Evolutionary conservation across 2,329 filamentous ascomycete genomes (phyloP).

Genomic region (Thyridium curvatum): DNA sequence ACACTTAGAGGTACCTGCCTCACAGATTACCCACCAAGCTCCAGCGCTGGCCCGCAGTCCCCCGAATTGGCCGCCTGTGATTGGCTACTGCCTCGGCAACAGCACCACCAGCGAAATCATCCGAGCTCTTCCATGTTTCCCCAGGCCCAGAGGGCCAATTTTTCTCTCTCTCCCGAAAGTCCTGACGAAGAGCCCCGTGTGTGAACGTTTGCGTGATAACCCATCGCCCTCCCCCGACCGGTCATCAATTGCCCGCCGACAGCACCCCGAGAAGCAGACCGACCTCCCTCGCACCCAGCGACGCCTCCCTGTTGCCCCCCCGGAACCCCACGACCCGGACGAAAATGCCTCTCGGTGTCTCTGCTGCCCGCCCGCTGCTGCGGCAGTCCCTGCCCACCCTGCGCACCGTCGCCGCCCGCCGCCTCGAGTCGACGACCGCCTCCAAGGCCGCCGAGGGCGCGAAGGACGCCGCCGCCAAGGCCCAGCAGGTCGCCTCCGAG

Average conservation of each 20-base stretch:
- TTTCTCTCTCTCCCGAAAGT: constrained; percentile 14
- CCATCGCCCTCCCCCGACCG: background rate
- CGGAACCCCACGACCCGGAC: background rate
- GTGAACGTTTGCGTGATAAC: constrained; percentile 10
- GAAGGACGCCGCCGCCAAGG: constrained; percentile 35
- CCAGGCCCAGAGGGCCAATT: constrained; percentile 3
- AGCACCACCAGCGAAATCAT: constrained; percentile 19
- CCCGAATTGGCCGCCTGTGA: constrained; percentile 10
- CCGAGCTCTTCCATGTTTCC: constrained; percentile 19
- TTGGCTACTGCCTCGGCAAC: constrained; percentile 7
- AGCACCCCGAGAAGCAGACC: constrained; percentile 6
- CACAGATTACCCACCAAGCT: too few relatives aligned
- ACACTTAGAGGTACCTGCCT: too few relatives aligned
- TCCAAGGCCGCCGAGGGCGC: constrained; percentile 31
- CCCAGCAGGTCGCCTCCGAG: constrained; percentile 34
- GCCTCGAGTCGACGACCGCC: constrained; percentile 54
- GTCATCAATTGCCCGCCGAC: too few relatives aligned
- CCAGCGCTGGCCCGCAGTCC: constrained; percentile 2
- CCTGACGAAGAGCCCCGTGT: background rate
- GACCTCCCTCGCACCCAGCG: constrained; percentile 7
- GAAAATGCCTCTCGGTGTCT: constrained; percentile 15
- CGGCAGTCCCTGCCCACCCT: constrained; percentile 33
- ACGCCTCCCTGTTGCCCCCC: constrained; percentile 3
- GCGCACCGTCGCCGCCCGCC: constrained; percentile 40
- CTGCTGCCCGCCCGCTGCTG: constrained; percentile 32